phyloP scores from a whole-genome alignment of 495 filamentous ascomycete genomes.

The Clohesyomyces aquaticus region DNA sequence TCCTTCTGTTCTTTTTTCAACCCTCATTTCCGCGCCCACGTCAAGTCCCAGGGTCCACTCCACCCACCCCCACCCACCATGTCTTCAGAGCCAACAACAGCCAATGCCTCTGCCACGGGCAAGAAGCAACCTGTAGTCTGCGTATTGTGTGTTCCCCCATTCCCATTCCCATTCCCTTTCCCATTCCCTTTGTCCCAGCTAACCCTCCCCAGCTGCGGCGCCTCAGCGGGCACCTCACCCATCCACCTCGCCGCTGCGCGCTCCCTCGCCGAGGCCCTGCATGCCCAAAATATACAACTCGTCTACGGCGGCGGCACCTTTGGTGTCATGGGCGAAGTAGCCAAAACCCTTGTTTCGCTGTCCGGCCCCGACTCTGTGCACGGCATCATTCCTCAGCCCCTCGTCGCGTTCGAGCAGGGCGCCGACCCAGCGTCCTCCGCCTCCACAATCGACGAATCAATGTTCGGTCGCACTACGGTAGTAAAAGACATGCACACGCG shows the following conservation, averaged over 20 bases:
- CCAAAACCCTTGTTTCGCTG: constrained; percentile 81
- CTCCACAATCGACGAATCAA: constrained; percentile 60
- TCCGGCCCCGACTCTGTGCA: constrained; percentile 82
- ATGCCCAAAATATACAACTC: constrained; percentile 72
- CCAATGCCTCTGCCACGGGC: constrained; percentile 1
- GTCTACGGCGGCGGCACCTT: constrained; percentile 95
- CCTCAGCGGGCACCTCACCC: constrained; percentile 70
- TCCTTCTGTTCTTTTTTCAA: not conserved
- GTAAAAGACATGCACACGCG: constrained; percentile 95
- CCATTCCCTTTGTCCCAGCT: constrained; percentile 5
- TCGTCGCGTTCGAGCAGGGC: constrained; percentile 79
- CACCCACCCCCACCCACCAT: constrained; percentile 21
- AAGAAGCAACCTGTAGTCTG: constrained; percentile 62
- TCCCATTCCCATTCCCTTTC: not conserved
- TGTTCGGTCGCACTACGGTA: constrained; percentile 82
- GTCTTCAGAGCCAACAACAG: constrained; percentile 9
- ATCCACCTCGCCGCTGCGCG: constrained; percentile 74
- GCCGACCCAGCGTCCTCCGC: constrained; percentile 50
- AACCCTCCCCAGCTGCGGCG: constrained; percentile 63
- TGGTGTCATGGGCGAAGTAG: constrained; percentile 92
- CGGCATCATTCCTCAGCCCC: constrained; percentile 86
- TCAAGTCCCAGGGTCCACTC: not conserved
- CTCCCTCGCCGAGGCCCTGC: constrained; percentile 73
- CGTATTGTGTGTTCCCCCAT: constrained; percentile 58
- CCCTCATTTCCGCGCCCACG: not conserved